Percentiles rank a stretch among this genome's conserved stretches.
phyloP scores from a whole-genome alignment of 164 flowering plant genomes.

The Vitis labrusca region DNA sequence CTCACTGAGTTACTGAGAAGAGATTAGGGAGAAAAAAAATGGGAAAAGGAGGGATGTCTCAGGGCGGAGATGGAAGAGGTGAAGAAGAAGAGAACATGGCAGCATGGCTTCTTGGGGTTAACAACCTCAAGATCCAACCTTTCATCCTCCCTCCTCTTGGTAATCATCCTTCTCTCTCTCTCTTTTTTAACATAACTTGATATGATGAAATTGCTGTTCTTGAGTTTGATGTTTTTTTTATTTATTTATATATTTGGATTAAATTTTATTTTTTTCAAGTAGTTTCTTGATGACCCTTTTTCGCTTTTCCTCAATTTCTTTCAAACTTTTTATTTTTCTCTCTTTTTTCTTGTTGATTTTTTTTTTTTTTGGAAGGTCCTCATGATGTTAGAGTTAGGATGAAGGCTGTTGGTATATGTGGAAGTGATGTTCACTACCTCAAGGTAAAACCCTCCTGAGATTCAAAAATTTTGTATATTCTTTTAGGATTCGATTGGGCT shows the following conservation, averaged over 20 bases:
- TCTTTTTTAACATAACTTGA: not conserved
- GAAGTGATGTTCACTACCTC: constrained; percentile 95
- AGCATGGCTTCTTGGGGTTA: constrained; percentile 87
- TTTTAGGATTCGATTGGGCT: no score
- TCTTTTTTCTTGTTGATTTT: not conserved
- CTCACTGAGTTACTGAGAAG: no score
- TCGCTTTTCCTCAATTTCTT: not conserved
- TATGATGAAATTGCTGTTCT: not conserved
- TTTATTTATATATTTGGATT: not conserved
- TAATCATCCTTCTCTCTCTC: constrained; percentile 7
- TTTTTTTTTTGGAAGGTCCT: constrained; percentile 44
- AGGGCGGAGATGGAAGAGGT: constrained; percentile 22
- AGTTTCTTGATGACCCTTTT: not conserved
- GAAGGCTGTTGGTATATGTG: constrained; percentile 98
- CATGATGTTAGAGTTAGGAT: constrained; percentile 83
- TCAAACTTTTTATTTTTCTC: not conserved
- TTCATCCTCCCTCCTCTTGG: constrained; percentile 86
- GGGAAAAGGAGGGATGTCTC: constrained; percentile 64
- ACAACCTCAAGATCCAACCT: constrained; percentile 83
- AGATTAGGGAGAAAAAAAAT: constrained; percentile 14
- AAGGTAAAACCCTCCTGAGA: constrained; percentile 40
- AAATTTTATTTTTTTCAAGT: not conserved
- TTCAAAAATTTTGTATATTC: no score
- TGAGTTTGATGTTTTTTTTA: not conserved
- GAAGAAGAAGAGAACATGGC: constrained; percentile 81